These are phyloP conservation scores for Pichia exigua DNA, from an alignment of 805 yeast genomes.

Conservation along the genomic window DNA sequence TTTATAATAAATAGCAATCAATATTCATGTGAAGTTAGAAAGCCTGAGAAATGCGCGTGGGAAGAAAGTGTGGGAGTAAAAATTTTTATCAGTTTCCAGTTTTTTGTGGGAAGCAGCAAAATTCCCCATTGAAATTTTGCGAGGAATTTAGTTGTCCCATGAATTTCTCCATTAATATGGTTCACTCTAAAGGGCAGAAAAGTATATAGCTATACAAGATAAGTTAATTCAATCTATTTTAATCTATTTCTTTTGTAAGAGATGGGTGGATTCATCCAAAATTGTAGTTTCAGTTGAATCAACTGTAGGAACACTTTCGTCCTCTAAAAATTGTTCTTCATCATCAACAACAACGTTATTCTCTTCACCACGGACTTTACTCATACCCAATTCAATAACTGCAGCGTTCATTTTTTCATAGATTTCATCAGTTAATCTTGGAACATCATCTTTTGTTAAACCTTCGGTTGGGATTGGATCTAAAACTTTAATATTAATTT, in stretches of 20 bases:
- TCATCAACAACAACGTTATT: background rate
- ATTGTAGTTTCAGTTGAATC: background rate
- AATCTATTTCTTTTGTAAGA: background rate
- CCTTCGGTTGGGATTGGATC: constrained; percentile 72
- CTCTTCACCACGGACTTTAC: constrained; percentile 24
- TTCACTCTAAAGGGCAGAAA: background rate
- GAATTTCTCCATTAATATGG: background rate
- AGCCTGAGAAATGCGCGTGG: background rate
- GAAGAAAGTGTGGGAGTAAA: background rate
- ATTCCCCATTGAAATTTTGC: background rate
- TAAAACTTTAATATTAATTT: constrained; percentile 67
- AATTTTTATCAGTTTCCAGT: no score
- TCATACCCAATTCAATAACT: constrained; percentile 37
- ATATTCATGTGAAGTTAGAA: background rate
- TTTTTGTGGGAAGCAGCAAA: background rate
- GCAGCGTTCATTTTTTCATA: constrained; percentile 48
- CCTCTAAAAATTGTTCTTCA: constrained; percentile 1
- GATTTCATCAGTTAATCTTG: constrained; percentile 47
- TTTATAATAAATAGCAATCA: no score
- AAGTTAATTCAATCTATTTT: background rate
- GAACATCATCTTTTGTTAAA: constrained; percentile 63
- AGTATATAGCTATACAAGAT: background rate
- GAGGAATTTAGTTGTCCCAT: no score
- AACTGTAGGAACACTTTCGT: background rate
- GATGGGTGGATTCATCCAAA: constrained; percentile 9